These are phyloP conservation scores for Hypoxylon crocopeplum DNA, from an alignment of 495 filamentous ascomycete genomes.

Conservation along the genomic window DNA sequence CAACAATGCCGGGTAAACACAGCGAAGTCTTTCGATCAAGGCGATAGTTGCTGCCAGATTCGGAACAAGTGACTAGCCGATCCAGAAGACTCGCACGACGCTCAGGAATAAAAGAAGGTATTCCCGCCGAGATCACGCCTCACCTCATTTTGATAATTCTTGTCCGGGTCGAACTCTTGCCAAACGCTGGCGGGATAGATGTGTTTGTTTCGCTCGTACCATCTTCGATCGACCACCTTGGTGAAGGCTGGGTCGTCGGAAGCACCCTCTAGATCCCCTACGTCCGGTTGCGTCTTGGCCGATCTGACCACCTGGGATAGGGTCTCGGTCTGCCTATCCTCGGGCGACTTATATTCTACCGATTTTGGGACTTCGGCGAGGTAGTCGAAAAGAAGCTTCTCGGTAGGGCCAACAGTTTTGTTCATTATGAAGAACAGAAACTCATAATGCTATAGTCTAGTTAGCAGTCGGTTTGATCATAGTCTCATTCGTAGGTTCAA, in stretches of 20 bases:
- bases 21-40: too few species aligned
- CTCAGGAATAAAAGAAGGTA: slow-evolving; percentile 88
- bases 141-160: slow-evolving; percentile 82
- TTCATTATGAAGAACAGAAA: slow-evolving; percentile 98
- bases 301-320: slow-evolving; percentile 49
- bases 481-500: not conserved
- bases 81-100: too few species aligned
- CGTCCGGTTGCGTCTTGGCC: slow-evolving; percentile 42
- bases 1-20: too few species aligned
- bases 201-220: slow-evolving; percentile 98
- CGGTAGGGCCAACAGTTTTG: slow-evolving; percentile 72
- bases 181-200: slow-evolving; percentile 96
- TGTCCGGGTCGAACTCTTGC: slow-evolving; percentile 91
- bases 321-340: slow-evolving; percentile 20
- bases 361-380: slow-evolving; percentile 53
- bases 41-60: not conserved
- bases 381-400: slow-evolving; percentile 81
- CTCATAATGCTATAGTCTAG: slow-evolving; percentile 78
- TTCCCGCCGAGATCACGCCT: slow-evolving; percentile 87
- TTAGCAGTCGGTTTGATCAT: slow-evolving; percentile 18
- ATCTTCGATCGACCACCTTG: slow-evolving; percentile 93
- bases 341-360: not conserved
- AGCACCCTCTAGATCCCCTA: slow-evolving; percentile 70
- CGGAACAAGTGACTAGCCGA: not conserved
- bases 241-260: slow-evolving; percentile 83